Evolutionary conservation across 768 basidiomycete genomes (phyloP).

Genomic region (Mycena latifolia): DNA sequence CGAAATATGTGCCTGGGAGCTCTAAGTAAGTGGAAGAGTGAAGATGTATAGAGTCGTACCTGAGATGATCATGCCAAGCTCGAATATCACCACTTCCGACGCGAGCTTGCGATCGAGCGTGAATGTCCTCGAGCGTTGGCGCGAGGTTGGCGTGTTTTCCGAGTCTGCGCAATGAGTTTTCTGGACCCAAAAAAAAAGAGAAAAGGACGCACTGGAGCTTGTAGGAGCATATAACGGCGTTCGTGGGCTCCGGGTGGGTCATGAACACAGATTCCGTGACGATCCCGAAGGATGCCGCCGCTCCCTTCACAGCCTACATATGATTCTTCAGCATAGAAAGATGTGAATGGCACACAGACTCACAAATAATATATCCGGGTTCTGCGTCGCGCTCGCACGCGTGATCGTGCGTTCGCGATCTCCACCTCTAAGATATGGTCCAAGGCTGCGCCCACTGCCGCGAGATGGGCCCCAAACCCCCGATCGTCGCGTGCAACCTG

Average conservation of each 20-base stretch:
- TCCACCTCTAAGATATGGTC: constrained; percentile 43
- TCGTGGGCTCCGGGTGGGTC: constrained; percentile 41
- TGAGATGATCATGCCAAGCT: constrained; percentile 36
- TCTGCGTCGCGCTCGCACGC: constrained; percentile 38
- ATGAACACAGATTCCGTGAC: constrained; percentile 42
- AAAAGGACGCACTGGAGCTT: constrained; percentile 12
- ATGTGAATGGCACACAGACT: not conserved
- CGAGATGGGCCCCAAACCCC: constrained; percentile 6
- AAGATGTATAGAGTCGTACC: constrained; percentile 1
- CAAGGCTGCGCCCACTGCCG: constrained; percentile 40
- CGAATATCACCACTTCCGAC: constrained; percentile 28
- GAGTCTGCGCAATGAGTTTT: constrained; percentile 12
- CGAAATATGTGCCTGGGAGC: constrained; percentile 29
- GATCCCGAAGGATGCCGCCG: constrained; percentile 46
- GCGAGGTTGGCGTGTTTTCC: constrained; percentile 21
- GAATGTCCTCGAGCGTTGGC: constrained; percentile 27
- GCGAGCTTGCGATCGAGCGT: constrained; percentile 35
- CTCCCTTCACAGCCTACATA: constrained; percentile 43
- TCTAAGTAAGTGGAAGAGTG: not conserved
- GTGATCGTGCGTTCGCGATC: constrained; percentile 39
- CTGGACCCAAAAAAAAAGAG: too few relatives aligned
- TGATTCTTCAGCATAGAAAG: too few relatives aligned
- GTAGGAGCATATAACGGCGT: constrained; percentile 25
- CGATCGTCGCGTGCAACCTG: constrained; percentile 31
- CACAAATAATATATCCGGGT: constrained; percentile 41